These are phyloP conservation scores for Trichoderma hamatum DNA, from an alignment of 2,329 filamentous ascomycete species.

Conservation along the genomic window DNA sequence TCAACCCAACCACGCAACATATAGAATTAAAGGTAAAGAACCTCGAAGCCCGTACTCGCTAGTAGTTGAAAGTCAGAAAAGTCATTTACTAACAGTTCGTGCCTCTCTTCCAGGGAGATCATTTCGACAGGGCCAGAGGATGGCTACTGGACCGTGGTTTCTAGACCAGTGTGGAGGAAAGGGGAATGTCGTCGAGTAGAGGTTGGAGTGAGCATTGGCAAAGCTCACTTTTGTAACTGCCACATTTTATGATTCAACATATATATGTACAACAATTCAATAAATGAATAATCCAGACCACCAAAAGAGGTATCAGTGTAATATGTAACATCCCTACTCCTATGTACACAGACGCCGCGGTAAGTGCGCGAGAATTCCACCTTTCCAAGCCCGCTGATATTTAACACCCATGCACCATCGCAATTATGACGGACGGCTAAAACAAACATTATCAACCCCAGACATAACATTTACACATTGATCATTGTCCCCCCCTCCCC, in stretches of 20 bases:
- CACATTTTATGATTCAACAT: slow-evolving; percentile 23
- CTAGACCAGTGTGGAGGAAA: slow-evolving; percentile 30
- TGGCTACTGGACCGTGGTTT: slow-evolving; percentile 44
- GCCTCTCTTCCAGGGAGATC: slow-evolving; percentile 38
- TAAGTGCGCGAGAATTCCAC: slow-evolving; percentile 24
- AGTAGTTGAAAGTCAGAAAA: not conserved
- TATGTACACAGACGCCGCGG: slow-evolving; percentile 34
- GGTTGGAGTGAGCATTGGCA: not conserved
- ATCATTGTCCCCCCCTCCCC: slow-evolving; percentile 22
- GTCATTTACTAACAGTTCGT: not conserved
- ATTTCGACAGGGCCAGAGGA: slow-evolving; percentile 36
- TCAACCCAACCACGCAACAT: slow-evolving; percentile 68
- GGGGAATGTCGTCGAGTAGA: not conserved
- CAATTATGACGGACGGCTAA: slow-evolving; percentile 25
- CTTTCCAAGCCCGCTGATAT: slow-evolving; percentile 29
- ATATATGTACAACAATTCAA: slow-evolving; percentile 28
- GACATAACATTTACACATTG: slow-evolving; percentile 28
- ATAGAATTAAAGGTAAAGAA: slow-evolving; percentile 70
- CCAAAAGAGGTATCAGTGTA: slow-evolving; percentile 34
- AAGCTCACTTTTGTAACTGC: slow-evolving; percentile 26
- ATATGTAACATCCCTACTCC: slow-evolving; percentile 30
- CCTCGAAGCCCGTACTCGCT: not conserved
- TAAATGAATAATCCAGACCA: slow-evolving; percentile 26
- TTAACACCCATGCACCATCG: slow-evolving; percentile 31
- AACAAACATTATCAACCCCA: slow-evolving; percentile 27